These are phyloP conservation scores for Ustilago loliicola DNA, from an alignment of 1,284 basidiomycete species.

Conservation along the genomic window DNA sequence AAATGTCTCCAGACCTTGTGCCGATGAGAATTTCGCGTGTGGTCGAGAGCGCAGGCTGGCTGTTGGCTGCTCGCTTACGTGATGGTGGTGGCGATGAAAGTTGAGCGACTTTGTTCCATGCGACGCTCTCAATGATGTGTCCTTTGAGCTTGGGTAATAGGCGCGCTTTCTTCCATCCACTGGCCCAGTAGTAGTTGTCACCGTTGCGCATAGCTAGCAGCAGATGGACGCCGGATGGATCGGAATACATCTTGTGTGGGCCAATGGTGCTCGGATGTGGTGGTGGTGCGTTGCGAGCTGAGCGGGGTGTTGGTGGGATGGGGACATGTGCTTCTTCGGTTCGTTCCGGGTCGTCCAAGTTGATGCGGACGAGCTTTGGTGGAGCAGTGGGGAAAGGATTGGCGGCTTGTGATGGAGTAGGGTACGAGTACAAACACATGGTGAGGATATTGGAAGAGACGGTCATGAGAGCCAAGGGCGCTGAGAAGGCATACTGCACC, in stretches of 20 bases:
- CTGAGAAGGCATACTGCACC: conserved; percentile 68
- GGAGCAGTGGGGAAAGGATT: conserved; percentile 39
- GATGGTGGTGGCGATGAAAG: not conserved
- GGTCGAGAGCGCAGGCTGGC: conserved; percentile 22
- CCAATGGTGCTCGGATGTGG: conserved; percentile 52
- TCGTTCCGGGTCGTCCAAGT: conserved; percentile 66
- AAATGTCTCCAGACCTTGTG: conserved; percentile 72
- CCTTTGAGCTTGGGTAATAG: conserved; percentile 78
- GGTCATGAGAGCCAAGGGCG: conserved; percentile 61
- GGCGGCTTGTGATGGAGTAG: conserved; percentile 22
- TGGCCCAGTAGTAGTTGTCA: conserved; percentile 86
- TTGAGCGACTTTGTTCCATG: conserved; percentile 78
- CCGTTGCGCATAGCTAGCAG: conserved; percentile 86
- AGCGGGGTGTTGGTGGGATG: conserved; percentile 54
- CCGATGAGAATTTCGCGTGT: conserved; percentile 91
- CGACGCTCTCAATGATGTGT: conserved; percentile 85
- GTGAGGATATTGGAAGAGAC: conserved; percentile 67
- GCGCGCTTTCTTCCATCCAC: conserved; percentile 63
- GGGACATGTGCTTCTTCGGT: conserved; percentile 65
- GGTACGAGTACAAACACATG: conserved; percentile 63
- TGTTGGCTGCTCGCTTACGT: conserved; percentile 17
- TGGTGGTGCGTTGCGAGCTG: conserved; percentile 46
- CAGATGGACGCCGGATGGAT: conserved; percentile 91
- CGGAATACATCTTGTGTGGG: conserved; percentile 71
- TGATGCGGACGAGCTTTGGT: conserved; percentile 63